Evolutionary conservation across 306 rosid species (phyloP).

Genomic region (Morella rubra): DNA sequence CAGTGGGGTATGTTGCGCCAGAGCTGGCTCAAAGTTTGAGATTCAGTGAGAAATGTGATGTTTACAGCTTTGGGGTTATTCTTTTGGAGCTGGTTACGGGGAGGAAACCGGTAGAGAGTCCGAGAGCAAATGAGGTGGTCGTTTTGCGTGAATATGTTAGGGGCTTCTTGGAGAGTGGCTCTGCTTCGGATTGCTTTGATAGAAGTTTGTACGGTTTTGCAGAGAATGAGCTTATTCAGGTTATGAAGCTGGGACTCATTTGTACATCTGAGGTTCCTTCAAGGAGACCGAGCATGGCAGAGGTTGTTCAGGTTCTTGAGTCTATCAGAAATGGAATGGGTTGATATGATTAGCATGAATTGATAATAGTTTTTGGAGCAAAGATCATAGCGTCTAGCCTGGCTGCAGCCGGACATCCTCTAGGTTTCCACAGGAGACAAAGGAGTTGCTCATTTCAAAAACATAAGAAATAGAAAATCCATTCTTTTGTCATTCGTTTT

Average conservation of each 20-base stretch:
- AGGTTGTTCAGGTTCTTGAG: constrained; percentile 96
- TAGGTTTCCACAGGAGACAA: constrained; percentile 20
- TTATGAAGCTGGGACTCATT: constrained; percentile 83
- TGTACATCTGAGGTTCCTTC: constrained; percentile 87
- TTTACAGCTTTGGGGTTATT: constrained; percentile 89
- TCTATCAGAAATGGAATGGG: constrained; percentile 87
- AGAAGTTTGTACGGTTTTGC: constrained; percentile 64
- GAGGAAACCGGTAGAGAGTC: constrained; percentile 96
- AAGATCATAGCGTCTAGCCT: background rate
- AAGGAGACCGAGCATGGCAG: constrained; percentile 97
- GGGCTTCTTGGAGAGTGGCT: constrained; percentile 67
- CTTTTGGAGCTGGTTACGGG: constrained; percentile 95
- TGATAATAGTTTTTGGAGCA: background rate
- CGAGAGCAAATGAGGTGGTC: constrained; percentile 72
- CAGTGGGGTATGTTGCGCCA: constrained; percentile 93
- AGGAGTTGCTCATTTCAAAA: background rate
- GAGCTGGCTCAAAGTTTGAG: constrained; percentile 91
- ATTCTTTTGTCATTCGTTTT: constrained; percentile 59
- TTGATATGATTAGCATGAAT: constrained; percentile 28
- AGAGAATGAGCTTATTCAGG: constrained; percentile 89
- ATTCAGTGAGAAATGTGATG: constrained; percentile 90
- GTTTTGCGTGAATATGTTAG: constrained; percentile 89
- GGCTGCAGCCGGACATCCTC: constrained; percentile 24
- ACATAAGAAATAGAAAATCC: constrained; percentile 9
- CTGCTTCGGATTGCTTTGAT: constrained; percentile 85